These are phyloP conservation scores for Blastocystis sp. DNA, from an alignment of 352 stramenopile species.

Conservation along the genomic window DNA sequence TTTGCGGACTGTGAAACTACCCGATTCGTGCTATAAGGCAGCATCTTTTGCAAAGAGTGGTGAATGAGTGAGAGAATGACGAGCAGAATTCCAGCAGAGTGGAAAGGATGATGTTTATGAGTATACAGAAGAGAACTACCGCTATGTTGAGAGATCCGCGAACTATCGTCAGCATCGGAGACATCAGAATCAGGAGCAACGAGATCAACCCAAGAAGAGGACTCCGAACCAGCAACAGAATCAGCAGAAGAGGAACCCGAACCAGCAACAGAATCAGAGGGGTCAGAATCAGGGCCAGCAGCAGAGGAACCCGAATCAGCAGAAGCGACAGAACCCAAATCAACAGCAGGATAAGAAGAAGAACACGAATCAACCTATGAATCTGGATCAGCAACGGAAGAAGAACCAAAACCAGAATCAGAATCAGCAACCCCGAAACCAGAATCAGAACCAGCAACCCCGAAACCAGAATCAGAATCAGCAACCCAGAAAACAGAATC, in stretches of 20 bases:
- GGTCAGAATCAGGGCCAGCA: not conserved
- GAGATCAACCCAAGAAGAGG: no score
- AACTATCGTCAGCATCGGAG: no score
- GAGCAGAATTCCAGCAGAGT: no score
- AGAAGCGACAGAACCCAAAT: not conserved
- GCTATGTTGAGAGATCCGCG: not conserved
- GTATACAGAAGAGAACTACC: no score
- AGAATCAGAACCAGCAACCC: not conserved
- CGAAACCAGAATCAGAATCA: no score
- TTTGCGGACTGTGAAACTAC: no score
- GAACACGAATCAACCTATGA: not conserved
- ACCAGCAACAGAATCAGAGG: not conserved
- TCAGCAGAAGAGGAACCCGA: not conserved
- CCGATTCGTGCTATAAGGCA: no score
- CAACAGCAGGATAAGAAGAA: not conserved
- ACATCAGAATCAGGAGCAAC: no score
- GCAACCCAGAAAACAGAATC: no score
- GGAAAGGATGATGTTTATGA: no score
- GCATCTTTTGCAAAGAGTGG: no score
- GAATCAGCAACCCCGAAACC: not conserved
- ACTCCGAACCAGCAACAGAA: not conserved
- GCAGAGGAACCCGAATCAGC: not conserved
- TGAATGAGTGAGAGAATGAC: no score
- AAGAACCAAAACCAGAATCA: not conserved
- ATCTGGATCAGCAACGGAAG: not conserved